Evolutionary conservation across 2,329 filamentous ascomycete species (phyloP), one percentile per base, ranked within the genome.

Genomic region (Xylariaceae sp.): DNA sequence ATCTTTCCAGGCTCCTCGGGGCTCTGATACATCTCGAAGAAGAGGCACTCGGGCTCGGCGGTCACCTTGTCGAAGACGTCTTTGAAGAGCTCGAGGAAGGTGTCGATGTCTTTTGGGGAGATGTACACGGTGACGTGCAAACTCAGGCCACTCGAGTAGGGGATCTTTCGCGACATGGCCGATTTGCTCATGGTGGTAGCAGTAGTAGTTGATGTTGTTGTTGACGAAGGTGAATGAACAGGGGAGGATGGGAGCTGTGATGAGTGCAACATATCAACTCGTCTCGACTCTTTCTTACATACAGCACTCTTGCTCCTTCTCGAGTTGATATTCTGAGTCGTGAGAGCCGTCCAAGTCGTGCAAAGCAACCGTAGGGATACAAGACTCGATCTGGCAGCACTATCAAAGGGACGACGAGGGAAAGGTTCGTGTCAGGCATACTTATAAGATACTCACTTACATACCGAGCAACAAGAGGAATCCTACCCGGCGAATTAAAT

Each of bases 31-130:
- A 69, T 50, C 46, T 70, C 60, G 47, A 71, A 70, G 51, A 66
- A 70, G 1, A 59, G 55, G 45, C 61, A 65, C 38, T 69, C 64
- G 2, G 65, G 62, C 50, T 71, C 68, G 2, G 57, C 60, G 6
- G 57, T 50, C 5, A 69, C 61, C n/a, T 48, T 48, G 28, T 68
- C 61, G 41, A 66, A 69, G 17, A 56, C 54, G 2, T 59, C 55
- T 19, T 64, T 63, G 39, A 67, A 61, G 26, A 43, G 49, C 19
- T 41, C 50, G 12, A 55, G 28, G 46, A 57, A 56, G 14, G 41
- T 45, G 15, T 50, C 44, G 7, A 52, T 39, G 39, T 57, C 50
- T 34, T 54, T 51, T 13, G 54, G 52, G 5, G 50, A 47, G 13
- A 59, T 43, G 29, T 52, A 38, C 8, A 59, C 48, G 3, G 53